Evolutionary conservation across 148 eudicot species (phyloP).

Genomic region (Rhododendron ovatum): DNA sequence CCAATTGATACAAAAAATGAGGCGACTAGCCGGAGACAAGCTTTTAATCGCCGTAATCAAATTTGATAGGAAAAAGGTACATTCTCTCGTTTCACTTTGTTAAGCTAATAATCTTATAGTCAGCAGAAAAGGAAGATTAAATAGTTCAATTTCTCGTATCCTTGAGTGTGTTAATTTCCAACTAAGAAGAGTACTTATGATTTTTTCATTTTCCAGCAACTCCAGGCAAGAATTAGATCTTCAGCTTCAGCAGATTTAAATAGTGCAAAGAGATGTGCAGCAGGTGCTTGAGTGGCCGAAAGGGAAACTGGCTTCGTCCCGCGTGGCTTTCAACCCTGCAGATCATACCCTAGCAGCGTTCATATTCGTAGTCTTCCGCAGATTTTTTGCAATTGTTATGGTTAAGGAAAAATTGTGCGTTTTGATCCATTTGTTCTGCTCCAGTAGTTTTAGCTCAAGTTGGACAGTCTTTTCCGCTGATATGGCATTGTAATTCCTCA

Average conservation of each 20-base stretch:
- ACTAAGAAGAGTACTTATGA: not conserved
- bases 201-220: conserved; percentile 2
- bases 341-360: not conserved
- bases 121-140: too few species aligned
- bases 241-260: not conserved
- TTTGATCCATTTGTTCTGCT: not conserved
- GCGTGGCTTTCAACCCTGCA: not conserved
- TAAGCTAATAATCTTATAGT: too few species aligned
- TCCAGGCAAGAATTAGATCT: not conserved
- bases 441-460: not conserved
- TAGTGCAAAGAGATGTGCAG: not conserved
- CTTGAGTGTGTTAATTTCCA: not conserved
- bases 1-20: conserved; percentile 26
- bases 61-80: conserved; percentile 17
- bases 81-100: not conserved
- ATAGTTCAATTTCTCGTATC: not conserved
- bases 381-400: not conserved
- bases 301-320: not conserved
- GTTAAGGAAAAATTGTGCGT: not conserved
- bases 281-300: not conserved
- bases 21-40: conserved; percentile 41
- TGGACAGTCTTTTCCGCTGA: not conserved
- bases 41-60: conserved; percentile 27
- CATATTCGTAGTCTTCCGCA: not conserved
- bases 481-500: not conserved